phyloP scores from a whole-genome alignment of 345 rosid species.

The Leavenworthia alabamica region DNA sequence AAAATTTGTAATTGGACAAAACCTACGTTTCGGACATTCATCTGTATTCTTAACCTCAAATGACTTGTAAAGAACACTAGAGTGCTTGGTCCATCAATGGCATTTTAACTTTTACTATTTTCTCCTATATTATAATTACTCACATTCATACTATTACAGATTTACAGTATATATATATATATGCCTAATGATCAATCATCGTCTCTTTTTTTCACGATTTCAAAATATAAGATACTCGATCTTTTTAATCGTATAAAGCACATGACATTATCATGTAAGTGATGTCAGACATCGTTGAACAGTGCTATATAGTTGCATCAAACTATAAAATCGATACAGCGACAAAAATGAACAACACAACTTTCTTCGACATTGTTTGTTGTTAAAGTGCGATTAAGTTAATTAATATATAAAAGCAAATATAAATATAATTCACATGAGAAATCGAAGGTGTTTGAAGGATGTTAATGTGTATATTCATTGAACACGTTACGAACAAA shows the following conservation, averaged over 20 bases:
- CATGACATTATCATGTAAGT: not conserved
- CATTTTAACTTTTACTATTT: constrained; percentile 21
- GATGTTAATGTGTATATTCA: not conserved
- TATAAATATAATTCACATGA: too few species aligned
- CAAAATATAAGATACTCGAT: not conserved
- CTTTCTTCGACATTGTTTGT: not conserved
- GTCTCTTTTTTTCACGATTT: constrained; percentile 32
- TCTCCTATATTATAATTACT: constrained; percentile 21
- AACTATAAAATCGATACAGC: not conserved
- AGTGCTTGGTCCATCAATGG: constrained; percentile 18
- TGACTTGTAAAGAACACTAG: constrained; percentile 8
- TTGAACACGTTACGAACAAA: not conserved
- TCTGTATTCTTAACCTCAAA: not conserved
- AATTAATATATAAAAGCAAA: not conserved
- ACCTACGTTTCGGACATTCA: too few species aligned
- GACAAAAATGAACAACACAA: not conserved
- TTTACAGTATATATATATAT: constrained; percentile 15
- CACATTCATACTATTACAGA: constrained; percentile 13
- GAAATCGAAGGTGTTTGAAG: not conserved
- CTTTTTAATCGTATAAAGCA: constrained; percentile 15
- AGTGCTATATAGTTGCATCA: not conserved
- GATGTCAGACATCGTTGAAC: not conserved
- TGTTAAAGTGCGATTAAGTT: not conserved
- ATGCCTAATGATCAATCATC: constrained; percentile 52
- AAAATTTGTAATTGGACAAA: too few species aligned